Evolutionary conservation across 2,329 filamentous ascomycete genomes (phyloP), one percentile per base, ranked within the genome.

Genomic region (Botrytis byssoidea): DNA sequence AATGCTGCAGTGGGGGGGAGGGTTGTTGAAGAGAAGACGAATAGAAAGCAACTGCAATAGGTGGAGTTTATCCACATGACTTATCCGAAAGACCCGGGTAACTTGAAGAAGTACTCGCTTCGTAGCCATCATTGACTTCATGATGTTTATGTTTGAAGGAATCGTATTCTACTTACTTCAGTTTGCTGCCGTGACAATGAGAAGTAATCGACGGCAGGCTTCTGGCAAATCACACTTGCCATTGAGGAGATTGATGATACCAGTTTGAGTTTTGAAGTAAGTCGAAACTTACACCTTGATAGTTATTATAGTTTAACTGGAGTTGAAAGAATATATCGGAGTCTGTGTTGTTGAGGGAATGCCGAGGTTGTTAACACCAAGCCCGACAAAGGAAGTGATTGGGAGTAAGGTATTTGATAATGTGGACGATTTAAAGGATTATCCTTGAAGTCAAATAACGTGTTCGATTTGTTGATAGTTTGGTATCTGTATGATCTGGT

Each of bases 151-250:
- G 5, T 9, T 40, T 32, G 66, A 61, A 8, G 42, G 22, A 14
- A 65, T 63, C 14, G 20, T 48, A 44, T 32, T 65, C 22, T 48
- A 77, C 77, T 71, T 75, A 78, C 77, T 74, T 77, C 75, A 61
- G 73, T 57, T 74, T 71, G 70, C 69, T 77, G 75, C 35, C 59
- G 74, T 37, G 71, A 70, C 35, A 74, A 66, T 63, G 77, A 73
- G 65, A 75, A 78, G 59, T 75, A 77, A 70, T 78, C 76, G 64
- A 75, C 73, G 60, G 73, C 71, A 71, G 75, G 74, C 55, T 69
- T 68, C 63, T 76, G 74, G 59, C 75, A 73, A 66, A 72, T 48
- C 64, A 46, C 73, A 75, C 64, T 75, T 68, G 74, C 76, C 74
- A 77, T 77, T 71, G 68, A 60, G 42, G 55, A 70, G 40, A 60